Evolutionary conservation across 1,284 basidiomycete species (phyloP).

Genomic region (Phlebopus sp.): DNA sequence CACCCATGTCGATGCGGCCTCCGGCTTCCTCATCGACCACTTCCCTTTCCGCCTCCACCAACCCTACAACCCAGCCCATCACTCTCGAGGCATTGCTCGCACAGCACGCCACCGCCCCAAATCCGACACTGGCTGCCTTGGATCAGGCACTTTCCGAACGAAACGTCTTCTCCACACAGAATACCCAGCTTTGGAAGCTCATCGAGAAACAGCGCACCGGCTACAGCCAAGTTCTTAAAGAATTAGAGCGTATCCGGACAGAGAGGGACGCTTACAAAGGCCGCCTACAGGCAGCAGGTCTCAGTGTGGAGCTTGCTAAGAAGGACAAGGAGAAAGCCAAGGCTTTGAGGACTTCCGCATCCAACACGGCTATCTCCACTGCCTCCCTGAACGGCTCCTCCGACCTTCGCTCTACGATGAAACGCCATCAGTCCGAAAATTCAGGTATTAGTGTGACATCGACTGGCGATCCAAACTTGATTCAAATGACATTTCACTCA

Average conservation of each 20-base stretch:
- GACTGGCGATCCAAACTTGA: conserved; percentile 11
- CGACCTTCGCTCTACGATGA: conserved; percentile 33
- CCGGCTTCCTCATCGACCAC: conserved; percentile 22
- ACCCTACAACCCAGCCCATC: conserved; percentile 36
- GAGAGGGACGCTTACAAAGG: conserved; percentile 73
- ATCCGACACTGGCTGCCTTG: conserved; percentile 66
- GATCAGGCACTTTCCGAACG: conserved; percentile 74
- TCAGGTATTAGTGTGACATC: conserved; percentile 41
- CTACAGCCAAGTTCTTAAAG: conserved; percentile 72
- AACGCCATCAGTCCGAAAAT: conserved; percentile 51
- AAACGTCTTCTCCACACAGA: conserved; percentile 76
- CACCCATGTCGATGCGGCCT: conserved; percentile 19
- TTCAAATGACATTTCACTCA: conserved; percentile 18
- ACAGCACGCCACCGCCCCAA: conserved; percentile 45
- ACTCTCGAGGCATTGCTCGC: conserved; percentile 57
- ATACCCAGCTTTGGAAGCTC: conserved; percentile 87
- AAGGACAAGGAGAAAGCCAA: conserved; percentile 33
- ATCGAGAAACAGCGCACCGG: conserved; percentile 82
- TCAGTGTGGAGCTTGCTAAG: conserved; percentile 24
- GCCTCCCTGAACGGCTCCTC: conserved; percentile 14
- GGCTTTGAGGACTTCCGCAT: conserved; percentile 22
- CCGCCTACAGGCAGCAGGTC: conserved; percentile 43
- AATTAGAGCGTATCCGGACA: conserved; percentile 74
- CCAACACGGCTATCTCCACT: conserved; percentile 23
- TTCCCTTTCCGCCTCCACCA: conserved; percentile 26